Percentiles rank a stretch among this genome's conserved stretches.
Conservation (phyloP, 164 flowering plant genomes). For the Hamamelis virginiana region DNA sequence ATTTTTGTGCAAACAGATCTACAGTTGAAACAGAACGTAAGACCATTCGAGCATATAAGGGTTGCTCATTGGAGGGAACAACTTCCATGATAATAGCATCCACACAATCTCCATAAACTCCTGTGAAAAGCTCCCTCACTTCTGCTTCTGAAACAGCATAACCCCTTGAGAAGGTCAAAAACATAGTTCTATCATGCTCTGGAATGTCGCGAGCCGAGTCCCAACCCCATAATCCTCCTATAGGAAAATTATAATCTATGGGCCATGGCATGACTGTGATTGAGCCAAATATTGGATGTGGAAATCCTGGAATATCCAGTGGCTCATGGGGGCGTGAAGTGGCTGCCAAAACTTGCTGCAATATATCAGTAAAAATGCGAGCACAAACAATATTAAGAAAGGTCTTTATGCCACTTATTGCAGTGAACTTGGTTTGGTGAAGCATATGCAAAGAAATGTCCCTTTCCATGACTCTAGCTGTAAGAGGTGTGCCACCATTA, state of each 20-base stretch:
- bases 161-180: constrained; percentile 40
- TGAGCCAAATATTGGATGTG: constrained; percentile 31
- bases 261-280: constrained; percentile 7
- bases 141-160: constrained; percentile 29
- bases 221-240: constrained; percentile 23
- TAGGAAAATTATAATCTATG: neutral
- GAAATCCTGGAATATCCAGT: constrained; percentile 29
- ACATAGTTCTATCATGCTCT: constrained; percentile 36
- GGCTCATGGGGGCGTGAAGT: neutral
- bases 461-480: neutral
- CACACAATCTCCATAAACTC: constrained; percentile 22
- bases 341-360: neutral
- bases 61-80: constrained; percentile 12
- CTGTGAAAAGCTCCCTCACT: constrained; percentile 25
- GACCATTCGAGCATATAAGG: constrained; percentile 30
- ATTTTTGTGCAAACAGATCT: too few relatives aligned
- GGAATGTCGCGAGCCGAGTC: neutral
- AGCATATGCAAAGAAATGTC: constrained; percentile 21
- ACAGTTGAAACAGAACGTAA: constrained; percentile 15
- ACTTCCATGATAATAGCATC: constrained; percentile 27
- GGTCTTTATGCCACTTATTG: constrained; percentile 21
- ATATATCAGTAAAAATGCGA: constrained; percentile 28
- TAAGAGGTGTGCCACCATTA: constrained; percentile 14
- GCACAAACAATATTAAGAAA: constrained; percentile 26
- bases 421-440: constrained; percentile 10